Evolutionary conservation across 768 basidiomycete genomes (phyloP).

Genomic region (Dendrothele bispora): DNA sequence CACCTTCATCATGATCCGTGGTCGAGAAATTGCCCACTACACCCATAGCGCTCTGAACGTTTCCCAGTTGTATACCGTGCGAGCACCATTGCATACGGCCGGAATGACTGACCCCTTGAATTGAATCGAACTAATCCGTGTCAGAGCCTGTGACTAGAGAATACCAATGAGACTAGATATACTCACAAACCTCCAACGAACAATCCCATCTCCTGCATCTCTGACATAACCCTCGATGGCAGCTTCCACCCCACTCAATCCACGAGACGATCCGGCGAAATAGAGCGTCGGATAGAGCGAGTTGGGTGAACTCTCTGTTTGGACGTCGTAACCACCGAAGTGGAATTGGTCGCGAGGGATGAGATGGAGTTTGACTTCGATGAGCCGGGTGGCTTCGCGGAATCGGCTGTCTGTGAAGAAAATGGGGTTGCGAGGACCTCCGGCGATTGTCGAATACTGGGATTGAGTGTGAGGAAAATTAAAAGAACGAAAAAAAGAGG

Average conservation of each 20-base stretch:
- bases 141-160: slow-evolving; percentile 11
- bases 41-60: slow-evolving; percentile 63
- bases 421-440: slow-evolving; percentile 37
- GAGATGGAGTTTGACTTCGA: slow-evolving; percentile 55
- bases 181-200: slow-evolving; percentile 64
- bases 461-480: slow-evolving; percentile 6
- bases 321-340: not conserved
- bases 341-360: slow-evolving; percentile 19
- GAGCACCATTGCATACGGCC: slow-evolving; percentile 61
- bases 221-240: slow-evolving; percentile 49
- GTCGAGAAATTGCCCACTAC: slow-evolving; percentile 72
- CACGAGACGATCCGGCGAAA: slow-evolving; percentile 46
- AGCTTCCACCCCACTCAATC: slow-evolving; percentile 41
- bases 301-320: slow-evolving; percentile 9
- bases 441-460: slow-evolving; percentile 34
- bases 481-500: slow-evolving; percentile 2
- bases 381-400: slow-evolving; percentile 63
- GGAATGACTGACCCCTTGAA: slow-evolving; percentile 55
- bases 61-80: slow-evolving; percentile 67
- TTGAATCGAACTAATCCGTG: slow-evolving; percentile 11
- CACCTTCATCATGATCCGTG: slow-evolving; percentile 56
- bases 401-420: slow-evolving; percentile 59
- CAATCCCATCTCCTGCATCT: slow-evolving; percentile 44
- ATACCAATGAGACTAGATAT: not conserved
- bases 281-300: slow-evolving; percentile 41